Base-by-base conservation (phyloP, 1,284 basidiomycete genomes). In the Neonothopanus nambi region DNA sequence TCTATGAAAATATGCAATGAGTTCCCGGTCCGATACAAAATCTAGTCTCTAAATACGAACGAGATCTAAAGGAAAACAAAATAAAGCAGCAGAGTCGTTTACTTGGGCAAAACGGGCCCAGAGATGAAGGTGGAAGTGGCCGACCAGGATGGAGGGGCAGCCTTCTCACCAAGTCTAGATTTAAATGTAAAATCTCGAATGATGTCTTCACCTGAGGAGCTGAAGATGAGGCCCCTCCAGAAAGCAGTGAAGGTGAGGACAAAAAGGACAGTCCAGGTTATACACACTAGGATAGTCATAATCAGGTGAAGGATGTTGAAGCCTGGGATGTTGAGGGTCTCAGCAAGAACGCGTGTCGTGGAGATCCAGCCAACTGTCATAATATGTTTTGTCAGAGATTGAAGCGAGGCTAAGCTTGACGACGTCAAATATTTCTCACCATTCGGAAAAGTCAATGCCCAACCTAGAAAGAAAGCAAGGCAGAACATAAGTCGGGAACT, bases 381-480 rank as follows among this genome's bases (percentile, higher is more conserved):
- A 43, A 21, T 8, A 20, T 23, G 4, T 6, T 3, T 13, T n/a
- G 24, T 8, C 35, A 24, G 24, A 18, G 9, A 18, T 24, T 6
- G 15, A 13, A 11, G 5, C 26, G 5, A 21, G 6, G 6, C 6
- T 20, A 8, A 21, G 20, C 17, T 42, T 23, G 20, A 21, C 6
- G 15, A 21, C n/a, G n/a, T 8, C 8, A 40, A 43, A 3, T 20
- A 24, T 43, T n/a, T 66, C 5, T 43, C 21, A 43, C 41, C 41
- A 71, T 78, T 78, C 0, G 76, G 76, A 66, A 78, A 78, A 3
- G 75, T 78, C 59, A 78, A 57, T 8, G 75, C 74, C 75, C 76
- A 76, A 60, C 70, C 73, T 74, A 24, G 20, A 43, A 42, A 4
- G 15, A 5, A 20, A 21, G 9, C 41, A 3, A n/a, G n/a, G n/a